These are phyloP conservation scores for Hypomyces rosellus DNA, from an alignment of 2,329 filamentous ascomycete species.

Conservation along the genomic window DNA sequence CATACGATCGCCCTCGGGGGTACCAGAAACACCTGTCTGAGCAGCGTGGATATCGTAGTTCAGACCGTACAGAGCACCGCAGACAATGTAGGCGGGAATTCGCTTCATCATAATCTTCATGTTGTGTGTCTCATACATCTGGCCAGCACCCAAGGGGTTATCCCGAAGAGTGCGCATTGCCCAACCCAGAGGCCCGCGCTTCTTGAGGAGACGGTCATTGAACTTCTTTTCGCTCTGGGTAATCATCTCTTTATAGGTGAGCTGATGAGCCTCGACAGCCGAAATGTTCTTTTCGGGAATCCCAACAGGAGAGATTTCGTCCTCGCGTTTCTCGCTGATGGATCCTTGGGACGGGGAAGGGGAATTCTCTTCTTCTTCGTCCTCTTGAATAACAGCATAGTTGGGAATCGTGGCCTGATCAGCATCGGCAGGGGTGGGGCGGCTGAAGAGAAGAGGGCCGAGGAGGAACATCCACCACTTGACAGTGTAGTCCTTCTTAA, in stretches of 20 bases:
- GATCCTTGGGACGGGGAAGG: constrained; percentile 25
- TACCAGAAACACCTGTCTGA: constrained; percentile 16
- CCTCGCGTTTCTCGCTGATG: constrained; percentile 20
- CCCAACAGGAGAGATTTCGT: neutral
- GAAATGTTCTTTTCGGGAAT: constrained; percentile 36
- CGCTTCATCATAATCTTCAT: constrained; percentile 57
- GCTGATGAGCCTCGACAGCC: constrained; percentile 42
- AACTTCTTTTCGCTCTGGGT: constrained; percentile 50
- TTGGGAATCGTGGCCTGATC: constrained; percentile 58
- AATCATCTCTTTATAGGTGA: constrained; percentile 55
- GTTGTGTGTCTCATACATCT: constrained; percentile 70
- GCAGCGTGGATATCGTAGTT: constrained; percentile 71
- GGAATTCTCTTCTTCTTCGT: constrained; percentile 36
- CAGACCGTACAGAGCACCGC: constrained; percentile 62
- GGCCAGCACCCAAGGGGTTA: constrained; percentile 65
- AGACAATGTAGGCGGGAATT: constrained; percentile 60
- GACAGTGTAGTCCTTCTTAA: constrained; percentile 61
- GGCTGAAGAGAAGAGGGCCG: constrained; percentile 59
- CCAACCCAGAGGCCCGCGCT: constrained; percentile 68
- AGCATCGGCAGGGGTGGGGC: constrained; percentile 46
- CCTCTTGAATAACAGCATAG: constrained; percentile 70
- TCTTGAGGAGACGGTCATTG: constrained; percentile 57
- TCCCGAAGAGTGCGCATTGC: constrained; percentile 71
- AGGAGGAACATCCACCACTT: constrained; percentile 56
- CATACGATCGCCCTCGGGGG: constrained; percentile 18